A percentile compares a stretch with the other conserved stretches of the same genome.
Evolutionary conservation across 352 stramenopile genomes (phyloP).

Genomic region (Phytophthora foliorum): DNA sequence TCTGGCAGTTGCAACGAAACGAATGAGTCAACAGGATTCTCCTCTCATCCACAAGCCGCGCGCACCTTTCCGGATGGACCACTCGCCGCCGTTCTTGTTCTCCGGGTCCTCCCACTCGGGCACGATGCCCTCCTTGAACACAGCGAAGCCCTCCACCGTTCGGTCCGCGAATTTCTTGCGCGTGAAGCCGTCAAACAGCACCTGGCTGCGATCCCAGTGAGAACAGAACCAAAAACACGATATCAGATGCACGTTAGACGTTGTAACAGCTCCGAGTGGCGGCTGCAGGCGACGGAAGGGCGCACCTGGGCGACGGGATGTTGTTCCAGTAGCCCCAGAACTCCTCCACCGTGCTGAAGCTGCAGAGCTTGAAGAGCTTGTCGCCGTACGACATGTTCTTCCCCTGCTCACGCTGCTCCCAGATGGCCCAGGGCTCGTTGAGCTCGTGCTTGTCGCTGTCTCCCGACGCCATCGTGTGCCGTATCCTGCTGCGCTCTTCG

Average conservation of each 20-base stretch:
- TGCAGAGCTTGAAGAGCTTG: constrained; percentile 91
- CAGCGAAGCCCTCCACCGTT: constrained; percentile 94
- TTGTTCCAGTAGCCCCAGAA: constrained; percentile 95
- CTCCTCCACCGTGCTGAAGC: constrained; percentile 88
- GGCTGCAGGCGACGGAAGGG: neutral
- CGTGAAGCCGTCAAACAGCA: constrained; percentile 85
- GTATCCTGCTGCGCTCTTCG: constrained; percentile 26
- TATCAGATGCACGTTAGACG: constrained; percentile 11
- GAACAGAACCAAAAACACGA: constrained; percentile 1
- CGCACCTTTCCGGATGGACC: constrained; percentile 84
- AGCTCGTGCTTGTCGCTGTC: constrained; percentile 79
- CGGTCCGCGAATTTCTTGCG: constrained; percentile 94
- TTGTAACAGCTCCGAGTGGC: neutral
- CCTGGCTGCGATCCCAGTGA: constrained; percentile 48
- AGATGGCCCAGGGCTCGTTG: constrained; percentile 88
- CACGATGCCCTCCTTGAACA: constrained; percentile 92
- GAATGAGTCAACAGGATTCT: neutral
- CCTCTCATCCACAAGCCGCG: neutral
- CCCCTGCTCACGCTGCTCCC: constrained; percentile 84
- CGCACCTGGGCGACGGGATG: constrained; percentile 89
- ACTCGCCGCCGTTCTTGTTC: constrained; percentile 91
- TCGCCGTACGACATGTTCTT: constrained; percentile 88
- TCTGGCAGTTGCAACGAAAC: constrained; percentile 45
- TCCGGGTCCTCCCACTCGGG: constrained; percentile 92
- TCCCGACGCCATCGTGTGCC: constrained; percentile 47